Conservation (phyloP, 176 grass and related monocot genomes). For the Aegilops longissima region DNA sequence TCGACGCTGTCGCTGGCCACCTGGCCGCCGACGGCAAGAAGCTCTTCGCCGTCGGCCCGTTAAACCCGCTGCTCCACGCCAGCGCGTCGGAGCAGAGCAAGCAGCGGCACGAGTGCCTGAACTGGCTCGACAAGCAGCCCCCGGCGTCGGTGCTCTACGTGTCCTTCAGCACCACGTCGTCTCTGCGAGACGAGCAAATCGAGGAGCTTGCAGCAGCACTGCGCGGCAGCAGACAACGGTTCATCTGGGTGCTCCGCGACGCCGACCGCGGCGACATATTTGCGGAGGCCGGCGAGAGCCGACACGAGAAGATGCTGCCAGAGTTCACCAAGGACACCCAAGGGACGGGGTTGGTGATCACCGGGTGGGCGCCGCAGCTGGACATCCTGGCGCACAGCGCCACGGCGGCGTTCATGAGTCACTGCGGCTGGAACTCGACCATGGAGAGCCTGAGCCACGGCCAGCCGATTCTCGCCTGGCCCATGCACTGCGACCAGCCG, state of each 20-base stretch:
- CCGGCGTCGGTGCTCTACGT: constrained; percentile 56
- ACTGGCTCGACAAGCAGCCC: constrained; percentile 68
- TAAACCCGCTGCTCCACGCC: neutral
- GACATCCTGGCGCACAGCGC: constrained; percentile 58
- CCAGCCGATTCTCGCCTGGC: constrained; percentile 64
- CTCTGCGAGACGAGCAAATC: constrained; percentile 37
- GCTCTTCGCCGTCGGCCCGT: constrained; percentile 44
- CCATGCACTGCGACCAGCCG: constrained; percentile 76
- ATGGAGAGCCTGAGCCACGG: constrained; percentile 74
- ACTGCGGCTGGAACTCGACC: constrained; percentile 84
- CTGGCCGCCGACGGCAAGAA: constrained; percentile 19
- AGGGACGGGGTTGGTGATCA: constrained; percentile 41
- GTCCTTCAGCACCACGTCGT: constrained; percentile 48
- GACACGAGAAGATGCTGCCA: constrained; percentile 17
- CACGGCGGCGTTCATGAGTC: constrained; percentile 74
- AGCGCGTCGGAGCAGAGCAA: neutral
- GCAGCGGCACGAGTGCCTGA: constrained; percentile 43
- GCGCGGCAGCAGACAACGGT: constrained; percentile 43
- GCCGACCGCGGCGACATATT: constrained; percentile 51
- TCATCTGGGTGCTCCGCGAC: constrained; percentile 75
- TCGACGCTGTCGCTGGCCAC: constrained; percentile 14
- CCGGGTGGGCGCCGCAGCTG: constrained; percentile 76
- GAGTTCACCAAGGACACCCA: neutral
- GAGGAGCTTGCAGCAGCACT: constrained; percentile 47
- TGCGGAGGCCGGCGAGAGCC: neutral